Conservation (phyloP, 2,329 filamentous ascomycete species). For the Ascochyta pisi region DNA sequence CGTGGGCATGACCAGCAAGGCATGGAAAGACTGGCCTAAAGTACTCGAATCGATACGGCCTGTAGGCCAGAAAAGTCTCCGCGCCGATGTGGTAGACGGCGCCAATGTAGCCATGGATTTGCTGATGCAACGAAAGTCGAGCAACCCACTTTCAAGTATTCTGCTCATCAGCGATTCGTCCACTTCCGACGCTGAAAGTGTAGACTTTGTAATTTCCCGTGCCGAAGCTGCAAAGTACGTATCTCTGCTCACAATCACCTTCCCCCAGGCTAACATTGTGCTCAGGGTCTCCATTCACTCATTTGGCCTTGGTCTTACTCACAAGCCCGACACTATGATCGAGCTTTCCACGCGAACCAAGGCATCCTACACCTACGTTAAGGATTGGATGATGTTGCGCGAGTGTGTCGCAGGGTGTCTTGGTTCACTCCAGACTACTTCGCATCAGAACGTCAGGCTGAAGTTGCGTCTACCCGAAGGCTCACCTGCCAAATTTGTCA, state of each 20-base stretch:
- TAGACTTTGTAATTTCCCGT: slow-evolving; percentile 95
- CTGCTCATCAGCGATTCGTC: slow-evolving; percentile 97
- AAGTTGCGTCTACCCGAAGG: slow-evolving; percentile 94
- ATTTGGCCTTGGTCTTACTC: slow-evolving; percentile 93
- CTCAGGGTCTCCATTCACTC: slow-evolving; percentile 89
- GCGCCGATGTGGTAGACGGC: slow-evolving; percentile 95
- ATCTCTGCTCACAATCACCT: neutral
- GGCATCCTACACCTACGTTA: slow-evolving; percentile 96
- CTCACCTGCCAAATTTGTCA: slow-evolving; percentile 96
- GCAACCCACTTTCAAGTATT: slow-evolving; percentile 93
- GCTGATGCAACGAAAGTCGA: slow-evolving; percentile 95
- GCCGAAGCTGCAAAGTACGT: slow-evolving; percentile 95
- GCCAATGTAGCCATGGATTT: slow-evolving; percentile 98
- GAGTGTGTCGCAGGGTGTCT: slow-evolving; percentile 95
- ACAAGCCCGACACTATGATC: slow-evolving; percentile 99
- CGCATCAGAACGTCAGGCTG: slow-evolving; percentile 97
- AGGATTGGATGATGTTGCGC: slow-evolving; percentile 99
- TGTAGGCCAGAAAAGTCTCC: slow-evolving; percentile 93
- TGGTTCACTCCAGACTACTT: slow-evolving; percentile 88
- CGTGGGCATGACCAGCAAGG: slow-evolving; percentile 97
- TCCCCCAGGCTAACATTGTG: slow-evolving; percentile 29
- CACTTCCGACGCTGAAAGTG: slow-evolving; percentile 90
- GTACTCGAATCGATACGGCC: slow-evolving; percentile 87
- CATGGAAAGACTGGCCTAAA: slow-evolving; percentile 89
- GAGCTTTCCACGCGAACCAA: slow-evolving; percentile 95